Evolutionary conservation across 768 basidiomycete species (phyloP).

Genomic region (Psilocybe cyanescens): DNA sequence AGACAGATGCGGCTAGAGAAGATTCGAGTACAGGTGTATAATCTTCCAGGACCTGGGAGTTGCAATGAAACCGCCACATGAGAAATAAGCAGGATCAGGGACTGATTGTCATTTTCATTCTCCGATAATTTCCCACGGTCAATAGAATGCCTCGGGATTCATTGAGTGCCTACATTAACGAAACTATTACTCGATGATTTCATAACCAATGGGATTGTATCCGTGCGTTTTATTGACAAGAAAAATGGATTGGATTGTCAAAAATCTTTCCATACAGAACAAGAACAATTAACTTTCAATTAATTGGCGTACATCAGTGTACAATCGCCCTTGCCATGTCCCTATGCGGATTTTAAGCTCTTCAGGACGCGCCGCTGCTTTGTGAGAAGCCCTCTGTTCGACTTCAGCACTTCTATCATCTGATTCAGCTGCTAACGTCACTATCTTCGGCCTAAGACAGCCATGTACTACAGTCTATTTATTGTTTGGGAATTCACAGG

Average conservation of each 20-base stretch:
- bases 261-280: not conserved
- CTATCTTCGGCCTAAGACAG: constrained; percentile 1
- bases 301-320: not conserved
- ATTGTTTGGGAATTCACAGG: not conserved
- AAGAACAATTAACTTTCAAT: not conserved
- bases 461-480: not conserved
- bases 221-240: not conserved
- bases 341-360: not conserved
- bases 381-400: not conserved
- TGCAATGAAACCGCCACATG: constrained; percentile 15
- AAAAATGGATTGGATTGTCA: not conserved
- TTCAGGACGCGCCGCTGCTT: not conserved
- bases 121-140: constrained; percentile 10
- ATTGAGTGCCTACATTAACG: not conserved
- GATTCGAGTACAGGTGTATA: not conserved
- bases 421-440: constrained; percentile 3
- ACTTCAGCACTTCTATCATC: constrained; percentile 7
- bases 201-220: not conserved
- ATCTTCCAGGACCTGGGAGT: constrained; percentile 11
- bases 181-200: not conserved
- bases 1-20: constrained; percentile 3
- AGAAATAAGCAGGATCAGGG: constrained; percentile 10
- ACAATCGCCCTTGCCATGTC: not conserved
- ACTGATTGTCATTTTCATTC: constrained; percentile 11
- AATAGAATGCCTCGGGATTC: not conserved